Evolutionary conservation across 2,329 filamentous ascomycete species (phyloP).

Genomic region (Lachnellula subtilissima): DNA sequence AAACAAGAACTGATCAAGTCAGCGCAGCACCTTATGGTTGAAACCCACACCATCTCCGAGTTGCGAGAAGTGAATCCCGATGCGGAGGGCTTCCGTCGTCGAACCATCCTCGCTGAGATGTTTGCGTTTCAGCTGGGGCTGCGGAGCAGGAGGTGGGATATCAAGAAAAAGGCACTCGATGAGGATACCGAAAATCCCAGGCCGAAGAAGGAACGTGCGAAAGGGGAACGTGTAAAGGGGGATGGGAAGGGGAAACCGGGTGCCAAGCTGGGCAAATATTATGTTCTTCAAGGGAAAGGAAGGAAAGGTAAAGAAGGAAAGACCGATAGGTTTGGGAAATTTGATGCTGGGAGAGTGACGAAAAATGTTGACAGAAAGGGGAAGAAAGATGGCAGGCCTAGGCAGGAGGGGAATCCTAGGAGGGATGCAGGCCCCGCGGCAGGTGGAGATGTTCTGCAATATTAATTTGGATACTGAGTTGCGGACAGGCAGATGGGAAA

Average conservation of each 20-base stretch:
- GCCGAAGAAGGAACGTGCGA: not conserved
- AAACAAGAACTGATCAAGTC: not conserved
- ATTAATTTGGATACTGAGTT: not conserved
- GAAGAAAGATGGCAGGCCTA: not conserved
- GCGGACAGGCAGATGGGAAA: not conserved
- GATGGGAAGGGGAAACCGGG: not conserved
- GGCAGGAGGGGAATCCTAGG: not conserved
- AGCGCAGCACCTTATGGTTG: not conserved
- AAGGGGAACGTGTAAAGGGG: not conserved
- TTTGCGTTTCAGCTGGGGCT: not conserved
- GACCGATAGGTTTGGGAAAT: not conserved
- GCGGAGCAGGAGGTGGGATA: not conserved
- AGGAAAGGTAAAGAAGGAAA: not conserved
- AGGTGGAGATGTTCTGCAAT: not conserved
- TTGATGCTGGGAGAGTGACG: not conserved
- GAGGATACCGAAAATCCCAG: not conserved
- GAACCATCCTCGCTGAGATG: not conserved
- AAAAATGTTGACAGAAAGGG: not conserved
- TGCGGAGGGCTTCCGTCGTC: not conserved
- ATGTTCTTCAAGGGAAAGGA: not conserved
- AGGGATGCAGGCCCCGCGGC: not conserved
- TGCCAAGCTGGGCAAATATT: not conserved
- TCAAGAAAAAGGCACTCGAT: not conserved
- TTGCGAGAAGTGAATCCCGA: not conserved
- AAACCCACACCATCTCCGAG: not conserved